Percentiles rank a stretch among this genome's conserved stretches.
phyloP scores from a whole-genome alignment of 108 stramenopile genomes.

The Discostella stelligeroides region DNA sequence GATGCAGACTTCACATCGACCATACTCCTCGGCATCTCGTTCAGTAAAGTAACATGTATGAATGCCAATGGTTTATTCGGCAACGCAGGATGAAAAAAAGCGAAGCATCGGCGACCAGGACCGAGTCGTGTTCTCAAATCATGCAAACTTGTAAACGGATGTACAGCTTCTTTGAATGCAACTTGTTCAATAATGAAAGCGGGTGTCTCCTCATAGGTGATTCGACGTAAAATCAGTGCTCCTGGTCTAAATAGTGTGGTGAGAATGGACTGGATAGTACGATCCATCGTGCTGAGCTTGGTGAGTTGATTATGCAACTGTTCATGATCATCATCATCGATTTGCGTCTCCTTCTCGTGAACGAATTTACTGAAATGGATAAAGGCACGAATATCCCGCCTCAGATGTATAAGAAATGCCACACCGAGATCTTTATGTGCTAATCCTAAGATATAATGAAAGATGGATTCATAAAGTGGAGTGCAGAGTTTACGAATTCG shows the following conservation, averaged over 20 bases:
- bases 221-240: constrained; percentile 58
- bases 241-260: constrained; percentile 49
- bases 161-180: constrained; percentile 89
- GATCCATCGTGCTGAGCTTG: constrained; percentile 26
- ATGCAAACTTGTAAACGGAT: constrained; percentile 82
- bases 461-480: constrained; percentile 59
- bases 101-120: constrained; percentile 84
- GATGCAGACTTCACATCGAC: constrained; percentile 45
- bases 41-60: constrained; percentile 85
- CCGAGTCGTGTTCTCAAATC: constrained; percentile 85
- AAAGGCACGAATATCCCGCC: constrained; percentile 56
- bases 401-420: constrained; percentile 59
- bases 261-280: constrained; percentile 39
- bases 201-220: constrained; percentile 86
- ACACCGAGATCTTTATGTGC: constrained; percentile 59
- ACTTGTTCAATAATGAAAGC: constrained; percentile 90
- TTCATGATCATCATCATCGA: neutral
- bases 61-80: constrained; percentile 88
- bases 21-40: constrained; percentile 69
- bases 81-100: constrained; percentile 89
- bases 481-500: constrained; percentile 52
- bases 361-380: constrained; percentile 34
- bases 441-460: constrained; percentile 57
- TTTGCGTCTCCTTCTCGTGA: constrained; percentile 9
- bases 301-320: constrained; percentile 8